Conservation (phyloP, 164 flowering plant species). For the Akebia trifoliata region DNA sequence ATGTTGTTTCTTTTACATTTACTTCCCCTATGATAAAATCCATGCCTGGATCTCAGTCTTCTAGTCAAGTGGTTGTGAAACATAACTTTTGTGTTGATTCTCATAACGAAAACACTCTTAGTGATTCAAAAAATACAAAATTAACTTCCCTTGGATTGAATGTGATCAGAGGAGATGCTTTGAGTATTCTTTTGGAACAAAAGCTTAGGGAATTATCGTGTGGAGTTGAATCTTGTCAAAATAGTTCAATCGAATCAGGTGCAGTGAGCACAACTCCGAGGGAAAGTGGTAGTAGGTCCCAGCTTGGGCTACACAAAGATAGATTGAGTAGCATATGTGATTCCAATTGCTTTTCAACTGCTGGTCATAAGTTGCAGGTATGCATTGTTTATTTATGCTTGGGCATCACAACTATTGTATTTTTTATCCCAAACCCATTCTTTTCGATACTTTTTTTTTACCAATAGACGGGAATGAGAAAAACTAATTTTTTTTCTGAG, state of each 20-base stretch:
- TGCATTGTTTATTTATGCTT: background rate
- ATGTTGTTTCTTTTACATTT: slow-evolving; percentile 93
- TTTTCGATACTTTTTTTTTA: background rate
- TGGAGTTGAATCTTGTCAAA: slow-evolving; percentile 36
- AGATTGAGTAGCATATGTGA: slow-evolving; percentile 14
- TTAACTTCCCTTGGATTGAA: slow-evolving; percentile 42
- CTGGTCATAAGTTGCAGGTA: slow-evolving; percentile 44
- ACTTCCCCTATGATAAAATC: slow-evolving; percentile 65
- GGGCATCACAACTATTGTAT: background rate
- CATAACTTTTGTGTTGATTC: slow-evolving; percentile 23
- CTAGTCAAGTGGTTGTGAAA: slow-evolving; percentile 24
- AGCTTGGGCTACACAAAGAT: slow-evolving; percentile 14
- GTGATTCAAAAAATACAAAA: slow-evolving; percentile 28
- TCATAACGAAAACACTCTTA: slow-evolving; percentile 25
- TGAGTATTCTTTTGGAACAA: slow-evolving; percentile 77
- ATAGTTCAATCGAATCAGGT: slow-evolving; percentile 22
- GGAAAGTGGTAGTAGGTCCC: slow-evolving; percentile 18
- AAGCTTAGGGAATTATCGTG: slow-evolving; percentile 65
- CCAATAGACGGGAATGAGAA: no score
- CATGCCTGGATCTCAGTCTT: slow-evolving; percentile 31
- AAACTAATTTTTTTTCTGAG: background rate
- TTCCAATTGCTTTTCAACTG: slow-evolving; percentile 28
- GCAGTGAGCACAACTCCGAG: slow-evolving; percentile 16
- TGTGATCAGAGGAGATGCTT: slow-evolving; percentile 64
- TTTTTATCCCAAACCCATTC: no score